phyloP scores from a whole-genome alignment of 352 stramenopile species.

The Pythium dissotocum region DNA sequence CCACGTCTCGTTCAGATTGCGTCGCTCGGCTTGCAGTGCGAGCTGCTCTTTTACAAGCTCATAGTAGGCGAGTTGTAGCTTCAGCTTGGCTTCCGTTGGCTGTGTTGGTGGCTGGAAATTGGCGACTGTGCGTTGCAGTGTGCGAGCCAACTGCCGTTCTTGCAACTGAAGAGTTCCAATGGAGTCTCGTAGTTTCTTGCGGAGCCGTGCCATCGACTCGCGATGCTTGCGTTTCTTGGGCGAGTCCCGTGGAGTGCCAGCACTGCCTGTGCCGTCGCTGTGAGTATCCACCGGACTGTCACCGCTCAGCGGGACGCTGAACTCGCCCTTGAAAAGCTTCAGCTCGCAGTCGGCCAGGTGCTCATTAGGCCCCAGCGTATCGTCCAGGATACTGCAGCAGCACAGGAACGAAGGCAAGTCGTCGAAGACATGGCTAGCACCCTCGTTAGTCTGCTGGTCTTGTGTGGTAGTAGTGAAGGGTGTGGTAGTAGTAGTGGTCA shows the following conservation, averaged over 20 bases:
- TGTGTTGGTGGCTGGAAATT: not conserved
- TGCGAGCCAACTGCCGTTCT: not conserved
- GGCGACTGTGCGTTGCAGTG: not conserved
- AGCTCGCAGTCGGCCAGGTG: slow-evolving; percentile 5
- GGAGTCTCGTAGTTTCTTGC: not conserved
- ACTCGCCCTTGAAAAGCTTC: too few species aligned
- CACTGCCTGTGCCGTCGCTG: too few species aligned
- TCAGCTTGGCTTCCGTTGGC: too few species aligned
- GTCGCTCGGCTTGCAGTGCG: not conserved
- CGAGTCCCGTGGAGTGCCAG: not conserved
- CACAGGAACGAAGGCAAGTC: too few species aligned
- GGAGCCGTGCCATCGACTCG: slow-evolving; percentile 2
- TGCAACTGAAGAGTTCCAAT: not conserved
- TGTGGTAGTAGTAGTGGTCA: too few species aligned
- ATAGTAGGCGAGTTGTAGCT: not conserved
- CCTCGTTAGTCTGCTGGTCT: too few species aligned
- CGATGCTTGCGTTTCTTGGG: not conserved
- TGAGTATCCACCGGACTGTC: too few species aligned
- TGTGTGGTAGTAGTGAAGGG: too few species aligned
- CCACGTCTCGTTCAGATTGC: not conserved
- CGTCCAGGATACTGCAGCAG: too few species aligned
- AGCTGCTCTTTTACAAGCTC: slow-evolving; percentile 5
- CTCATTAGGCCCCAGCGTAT: not conserved
- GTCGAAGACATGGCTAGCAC: too few species aligned
- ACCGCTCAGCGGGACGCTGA: too few species aligned